Evolutionary conservation across 2,329 filamentous ascomycete species (phyloP).

Genomic region (Pseudohalonectria lignicola): DNA sequence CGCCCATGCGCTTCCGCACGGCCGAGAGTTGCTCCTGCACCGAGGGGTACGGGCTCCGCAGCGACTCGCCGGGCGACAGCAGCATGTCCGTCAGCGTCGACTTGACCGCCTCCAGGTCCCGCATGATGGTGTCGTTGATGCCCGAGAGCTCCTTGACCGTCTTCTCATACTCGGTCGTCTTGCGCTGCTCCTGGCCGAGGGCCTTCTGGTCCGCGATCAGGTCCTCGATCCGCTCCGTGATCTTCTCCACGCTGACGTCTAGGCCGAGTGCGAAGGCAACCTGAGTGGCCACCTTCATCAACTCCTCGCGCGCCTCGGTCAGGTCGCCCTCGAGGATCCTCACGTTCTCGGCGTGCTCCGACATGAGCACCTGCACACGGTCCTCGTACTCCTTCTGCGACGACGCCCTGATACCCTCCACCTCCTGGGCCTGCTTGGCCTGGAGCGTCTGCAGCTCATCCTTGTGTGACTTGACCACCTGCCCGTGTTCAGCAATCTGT

Average conservation of each 20-base stretch:
- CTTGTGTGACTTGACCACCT: slow-evolving; percentile 42
- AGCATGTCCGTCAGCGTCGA: slow-evolving; percentile 41
- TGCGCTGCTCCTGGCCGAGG: slow-evolving; percentile 46
- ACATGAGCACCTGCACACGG: slow-evolving; percentile 45
- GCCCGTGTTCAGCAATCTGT: slow-evolving; percentile 49
- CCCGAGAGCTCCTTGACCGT: slow-evolving; percentile 43
- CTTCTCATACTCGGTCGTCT: slow-evolving; percentile 43
- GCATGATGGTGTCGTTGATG: slow-evolving; percentile 48
- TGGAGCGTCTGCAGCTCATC: slow-evolving; percentile 38
- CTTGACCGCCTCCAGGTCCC: slow-evolving; percentile 52
- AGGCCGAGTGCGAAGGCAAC: slow-evolving; percentile 50
- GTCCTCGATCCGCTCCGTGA: slow-evolving; percentile 49
- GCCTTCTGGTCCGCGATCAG: slow-evolving; percentile 49
- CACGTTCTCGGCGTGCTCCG: slow-evolving; percentile 46
- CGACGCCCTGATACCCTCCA: slow-evolving; percentile 34
- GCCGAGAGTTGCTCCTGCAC: slow-evolving; percentile 45
- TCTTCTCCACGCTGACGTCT: slow-evolving; percentile 56
- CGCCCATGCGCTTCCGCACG: slow-evolving; percentile 54
- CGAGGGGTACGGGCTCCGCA: slow-evolving; percentile 31
- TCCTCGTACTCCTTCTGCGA: slow-evolving; percentile 45
- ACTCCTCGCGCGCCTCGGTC: slow-evolving; percentile 51
- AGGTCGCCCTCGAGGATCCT: slow-evolving; percentile 51
- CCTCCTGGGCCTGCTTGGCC: slow-evolving; percentile 35
- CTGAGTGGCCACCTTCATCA: slow-evolving; percentile 52
- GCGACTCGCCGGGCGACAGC: slow-evolving; percentile 32